Conservation (phyloP, 2,329 filamentous ascomycete genomes). For the Geosmithia putterillii region DNA sequence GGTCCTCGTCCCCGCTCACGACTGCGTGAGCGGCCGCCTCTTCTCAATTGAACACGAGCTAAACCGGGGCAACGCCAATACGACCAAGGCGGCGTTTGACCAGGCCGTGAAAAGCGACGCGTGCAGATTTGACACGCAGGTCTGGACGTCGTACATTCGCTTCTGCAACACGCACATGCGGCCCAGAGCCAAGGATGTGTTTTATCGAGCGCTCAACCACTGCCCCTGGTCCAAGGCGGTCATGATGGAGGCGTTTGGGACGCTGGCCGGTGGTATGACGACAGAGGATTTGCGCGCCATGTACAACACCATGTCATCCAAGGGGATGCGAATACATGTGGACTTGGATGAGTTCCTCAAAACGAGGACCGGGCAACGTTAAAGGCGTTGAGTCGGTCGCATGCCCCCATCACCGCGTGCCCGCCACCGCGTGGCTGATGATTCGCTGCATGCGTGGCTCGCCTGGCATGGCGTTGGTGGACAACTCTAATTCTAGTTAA, state of each 20-base stretch:
- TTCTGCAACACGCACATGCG: conserved; percentile 28
- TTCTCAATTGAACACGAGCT: conserved; percentile 42
- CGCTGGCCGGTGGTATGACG: conserved; percentile 29
- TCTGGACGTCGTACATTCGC: conserved; percentile 39
- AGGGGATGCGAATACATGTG: conserved; percentile 36
- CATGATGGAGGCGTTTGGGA: conserved; percentile 38
- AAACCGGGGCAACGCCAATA: conserved; percentile 32
- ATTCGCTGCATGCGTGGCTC: too few relatives aligned
- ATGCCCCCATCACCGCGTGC: too few relatives aligned
- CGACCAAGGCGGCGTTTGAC: conserved; percentile 38
- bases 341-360: conserved; percentile 37
- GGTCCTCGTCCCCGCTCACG: conserved; percentile 25
- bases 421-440: not conserved
- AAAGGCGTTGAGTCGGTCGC: too few relatives aligned
- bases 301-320: conserved; percentile 32
- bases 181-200: conserved; percentile 30
- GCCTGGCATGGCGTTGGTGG: too few relatives aligned
- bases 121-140: conserved; percentile 23
- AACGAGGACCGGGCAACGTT: not conserved
- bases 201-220: conserved; percentile 31
- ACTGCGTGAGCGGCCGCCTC: conserved; percentile 28
- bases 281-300: conserved; percentile 35
- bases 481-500: too few relatives aligned
- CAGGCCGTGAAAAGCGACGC: conserved; percentile 28
- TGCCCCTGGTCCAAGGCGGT: conserved; percentile 38